Conservation (phyloP, 2,329 filamentous ascomycete genomes). For the Blastomyces gilchristii region DNA sequence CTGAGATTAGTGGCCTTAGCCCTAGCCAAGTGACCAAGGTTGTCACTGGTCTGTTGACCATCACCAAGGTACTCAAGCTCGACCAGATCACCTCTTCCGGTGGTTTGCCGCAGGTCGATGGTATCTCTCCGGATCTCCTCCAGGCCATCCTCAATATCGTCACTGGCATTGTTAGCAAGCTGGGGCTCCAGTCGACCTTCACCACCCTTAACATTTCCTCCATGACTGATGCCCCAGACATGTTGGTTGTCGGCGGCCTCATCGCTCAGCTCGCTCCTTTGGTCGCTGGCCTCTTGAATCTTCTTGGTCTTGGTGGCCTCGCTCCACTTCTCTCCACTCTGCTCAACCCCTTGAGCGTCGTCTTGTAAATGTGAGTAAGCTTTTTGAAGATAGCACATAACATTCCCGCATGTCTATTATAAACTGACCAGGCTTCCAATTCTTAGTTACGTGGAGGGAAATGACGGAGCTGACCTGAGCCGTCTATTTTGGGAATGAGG, state of each 20-base stretch:
- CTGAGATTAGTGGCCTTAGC: constrained; percentile 2
- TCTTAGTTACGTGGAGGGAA: not conserved
- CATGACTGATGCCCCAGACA: not conserved
- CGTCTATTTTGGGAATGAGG: not conserved
- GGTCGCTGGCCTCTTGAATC: not conserved
- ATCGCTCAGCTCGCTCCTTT: not conserved
- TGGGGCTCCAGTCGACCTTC: not conserved
- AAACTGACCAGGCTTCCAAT: not conserved
- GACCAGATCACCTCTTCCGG: not conserved
- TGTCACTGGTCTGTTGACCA: not conserved
- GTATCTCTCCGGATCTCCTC: not conserved
- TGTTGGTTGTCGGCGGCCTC: constrained; percentile 1
- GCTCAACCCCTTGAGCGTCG: not conserved
- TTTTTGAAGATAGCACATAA: not conserved
- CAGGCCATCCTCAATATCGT: not conserved
- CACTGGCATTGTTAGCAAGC: not conserved
- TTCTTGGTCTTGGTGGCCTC: not conserved
- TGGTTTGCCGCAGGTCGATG: not conserved
- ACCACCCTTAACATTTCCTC: not conserved
- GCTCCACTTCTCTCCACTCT: not conserved
- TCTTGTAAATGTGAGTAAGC: constrained; percentile 1
- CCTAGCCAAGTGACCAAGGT: not conserved
- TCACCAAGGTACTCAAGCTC: constrained; percentile 1
- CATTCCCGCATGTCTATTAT: not conserved
- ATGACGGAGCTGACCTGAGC: not conserved